Conservation (phyloP, 352 stramenopile species). For the Pythium rhizo-oryzae region DNA sequence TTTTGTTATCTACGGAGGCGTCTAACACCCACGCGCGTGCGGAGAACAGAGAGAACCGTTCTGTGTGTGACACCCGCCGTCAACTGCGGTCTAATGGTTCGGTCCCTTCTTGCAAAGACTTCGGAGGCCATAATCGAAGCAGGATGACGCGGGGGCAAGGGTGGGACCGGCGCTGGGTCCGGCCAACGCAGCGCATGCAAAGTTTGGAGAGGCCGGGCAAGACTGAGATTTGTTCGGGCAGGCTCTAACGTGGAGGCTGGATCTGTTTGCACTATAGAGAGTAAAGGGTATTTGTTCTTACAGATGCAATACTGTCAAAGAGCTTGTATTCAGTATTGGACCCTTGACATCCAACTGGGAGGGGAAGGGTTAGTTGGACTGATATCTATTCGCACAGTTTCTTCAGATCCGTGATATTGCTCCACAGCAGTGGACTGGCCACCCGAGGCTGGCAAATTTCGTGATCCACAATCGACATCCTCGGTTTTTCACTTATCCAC, state of each 20-base stretch:
- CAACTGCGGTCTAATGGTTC: no score
- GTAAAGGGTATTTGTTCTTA: no score
- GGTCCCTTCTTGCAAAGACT: not conserved
- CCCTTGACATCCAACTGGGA: not conserved
- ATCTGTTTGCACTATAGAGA: no score
- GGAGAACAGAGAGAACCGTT: no score
- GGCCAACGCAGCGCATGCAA: no score
- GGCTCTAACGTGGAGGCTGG: no score
- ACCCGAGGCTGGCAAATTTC: not conserved
- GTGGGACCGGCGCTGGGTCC: not conserved
- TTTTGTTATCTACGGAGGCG: slow-evolving; percentile 4
- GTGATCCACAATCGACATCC: slow-evolving; percentile 15
- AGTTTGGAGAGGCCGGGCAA: not conserved
- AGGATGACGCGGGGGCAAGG: not conserved
- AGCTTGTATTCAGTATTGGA: no score
- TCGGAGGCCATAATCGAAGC: slow-evolving; percentile 14
- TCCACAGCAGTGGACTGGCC: not conserved
- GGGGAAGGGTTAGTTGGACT: not conserved
- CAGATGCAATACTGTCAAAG: no score
- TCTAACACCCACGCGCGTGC: no score
- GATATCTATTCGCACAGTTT: not conserved
- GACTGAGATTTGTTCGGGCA: no score
- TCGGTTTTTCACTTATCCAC: slow-evolving; percentile 13
- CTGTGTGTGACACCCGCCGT: no score
- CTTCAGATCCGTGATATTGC: not conserved